Conservation (phyloP, 1,284 basidiomycete species). For the Pseudozyma thailandica region DNA sequence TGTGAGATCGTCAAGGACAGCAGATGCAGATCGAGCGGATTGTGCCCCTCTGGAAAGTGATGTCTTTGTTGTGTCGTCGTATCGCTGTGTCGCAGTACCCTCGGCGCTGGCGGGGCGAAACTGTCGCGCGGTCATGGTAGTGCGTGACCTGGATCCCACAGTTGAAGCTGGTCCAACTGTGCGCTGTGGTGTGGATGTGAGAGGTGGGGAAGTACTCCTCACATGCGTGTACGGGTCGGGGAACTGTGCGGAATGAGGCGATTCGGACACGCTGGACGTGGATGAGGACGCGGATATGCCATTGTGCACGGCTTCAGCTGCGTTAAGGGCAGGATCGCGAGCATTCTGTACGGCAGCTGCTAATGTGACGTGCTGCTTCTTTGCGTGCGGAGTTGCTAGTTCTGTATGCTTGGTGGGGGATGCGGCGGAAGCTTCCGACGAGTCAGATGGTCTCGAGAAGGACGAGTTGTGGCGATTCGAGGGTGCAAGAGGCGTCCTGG, state of each 20-base stretch:
- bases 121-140: constrained; percentile 42
- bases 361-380: constrained; percentile 19
- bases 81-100: constrained; percentile 13
- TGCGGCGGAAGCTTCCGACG: constrained; percentile 24
- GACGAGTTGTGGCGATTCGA: constrained; percentile 44
- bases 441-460: constrained; percentile 44
- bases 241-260: constrained; percentile 26
- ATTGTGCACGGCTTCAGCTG: background rate
- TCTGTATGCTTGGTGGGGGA: constrained; percentile 26
- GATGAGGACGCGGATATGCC: constrained; percentile 33
- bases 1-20: constrained; percentile 43
- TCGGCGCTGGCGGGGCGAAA: constrained; percentile 15
- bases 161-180: constrained; percentile 36
- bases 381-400: constrained; percentile 25
- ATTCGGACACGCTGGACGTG: constrained; percentile 28
- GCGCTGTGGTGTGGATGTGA: constrained; percentile 46
- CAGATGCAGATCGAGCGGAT: constrained; percentile 34
- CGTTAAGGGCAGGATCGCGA: background rate
- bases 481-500: constrained; percentile 24
- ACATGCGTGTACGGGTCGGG: constrained; percentile 40
- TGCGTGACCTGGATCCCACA: constrained; percentile 38
- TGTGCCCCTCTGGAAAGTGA: constrained; percentile 27
- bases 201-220: constrained; percentile 36
- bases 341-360: constrained; percentile 36
- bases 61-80: constrained; percentile 35